Base-by-base conservation (phyloP, 208 protist genomes). In the Leishmania braziliensis region DNA sequence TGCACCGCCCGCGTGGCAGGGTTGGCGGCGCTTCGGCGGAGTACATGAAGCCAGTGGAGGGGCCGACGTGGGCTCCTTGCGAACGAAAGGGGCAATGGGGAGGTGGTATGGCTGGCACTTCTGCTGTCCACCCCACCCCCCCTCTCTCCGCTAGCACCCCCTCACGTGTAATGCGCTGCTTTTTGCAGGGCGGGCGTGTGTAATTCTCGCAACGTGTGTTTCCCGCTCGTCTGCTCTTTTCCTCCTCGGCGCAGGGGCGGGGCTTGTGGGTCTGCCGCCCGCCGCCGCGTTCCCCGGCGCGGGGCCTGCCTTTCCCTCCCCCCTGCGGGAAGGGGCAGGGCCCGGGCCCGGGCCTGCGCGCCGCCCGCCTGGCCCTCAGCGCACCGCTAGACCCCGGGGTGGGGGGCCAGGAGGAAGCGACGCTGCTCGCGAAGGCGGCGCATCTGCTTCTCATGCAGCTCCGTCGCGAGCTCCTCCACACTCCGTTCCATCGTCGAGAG, bases 371-470 rank as follows among this genome's bases (percentile, higher is more conserved):
- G 16, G 54, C 54, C 54, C 10, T 10, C 54, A 1, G 54, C 16
- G 20, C 54, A 1, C 54, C 16, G 54, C 72, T 78, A 81, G 16
- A n/a, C 50, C 23, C 20, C 33, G 5, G 39, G 62, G 3, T 63
- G 53, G 63, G 48, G 58, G 2, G 72, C 62, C 18, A 81, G 71
- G 77, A 75, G 79, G 51, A 79, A 36, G 54, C 69, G 68, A 0
- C 83, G 78, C 56, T 86, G 78, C 16, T 80, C 56, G 60, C 78
- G 79, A 50, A 82, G 75, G 0, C 63, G 73, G 75, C 56, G 78
- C 83, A 82, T 79, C 39, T 83, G 83, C 68, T 53, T 76, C 56
- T 77, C 68, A 36, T 80, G 83, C 69, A 86, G 78, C 58, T 82
- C 65, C 58, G 72, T 72, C 12, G 83, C 78, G 1, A 88, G 81